Conservation (phyloP, 1,139 yeast genomes). For the Yamadazyma sp. region DNA sequence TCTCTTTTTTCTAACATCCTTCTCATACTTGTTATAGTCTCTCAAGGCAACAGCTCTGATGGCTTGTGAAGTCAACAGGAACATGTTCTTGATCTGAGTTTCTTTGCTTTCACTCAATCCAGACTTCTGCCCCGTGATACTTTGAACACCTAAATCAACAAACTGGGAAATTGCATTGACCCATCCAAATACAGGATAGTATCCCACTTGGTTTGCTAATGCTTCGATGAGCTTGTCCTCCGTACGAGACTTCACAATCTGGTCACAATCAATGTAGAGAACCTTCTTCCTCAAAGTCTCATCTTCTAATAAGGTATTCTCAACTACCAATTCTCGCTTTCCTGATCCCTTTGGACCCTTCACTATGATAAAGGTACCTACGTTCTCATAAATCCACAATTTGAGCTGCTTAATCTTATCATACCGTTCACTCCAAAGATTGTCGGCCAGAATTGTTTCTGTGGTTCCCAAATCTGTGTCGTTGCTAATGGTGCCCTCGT, state of each 20-base stretch:
- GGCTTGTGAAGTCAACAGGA: slow-evolving; percentile 71
- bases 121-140: slow-evolving; percentile 90
- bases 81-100: slow-evolving; percentile 78
- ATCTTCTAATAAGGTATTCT: slow-evolving; percentile 58
- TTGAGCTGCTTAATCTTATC: slow-evolving; percentile 67
- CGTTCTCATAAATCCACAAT: slow-evolving; percentile 80
- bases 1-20: slow-evolving; percentile 16
- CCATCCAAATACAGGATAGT: slow-evolving; percentile 95
- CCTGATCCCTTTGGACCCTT: slow-evolving; percentile 96
- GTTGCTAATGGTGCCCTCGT: slow-evolving; percentile 17
- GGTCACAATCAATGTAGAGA: slow-evolving; percentile 76
- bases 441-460: slow-evolving; percentile 11
- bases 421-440: slow-evolving; percentile 64
- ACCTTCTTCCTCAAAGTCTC: slow-evolving; percentile 49
- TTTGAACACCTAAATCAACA: slow-evolving; percentile 82
- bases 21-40: slow-evolving; percentile 35
- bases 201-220: slow-evolving; percentile 79
- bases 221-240: slow-evolving; percentile 67
- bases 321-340: slow-evolving; percentile 74
- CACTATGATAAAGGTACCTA: slow-evolving; percentile 79
- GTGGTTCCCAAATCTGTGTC: slow-evolving; percentile 13
- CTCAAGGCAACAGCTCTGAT: slow-evolving; percentile 63
- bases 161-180: slow-evolving; percentile 75
- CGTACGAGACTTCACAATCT: slow-evolving; percentile 66
- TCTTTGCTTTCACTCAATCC: slow-evolving; percentile 88